Conservation (phyloP, 352 stramenopile species). For the Phytophthora foliorum region DNA sequence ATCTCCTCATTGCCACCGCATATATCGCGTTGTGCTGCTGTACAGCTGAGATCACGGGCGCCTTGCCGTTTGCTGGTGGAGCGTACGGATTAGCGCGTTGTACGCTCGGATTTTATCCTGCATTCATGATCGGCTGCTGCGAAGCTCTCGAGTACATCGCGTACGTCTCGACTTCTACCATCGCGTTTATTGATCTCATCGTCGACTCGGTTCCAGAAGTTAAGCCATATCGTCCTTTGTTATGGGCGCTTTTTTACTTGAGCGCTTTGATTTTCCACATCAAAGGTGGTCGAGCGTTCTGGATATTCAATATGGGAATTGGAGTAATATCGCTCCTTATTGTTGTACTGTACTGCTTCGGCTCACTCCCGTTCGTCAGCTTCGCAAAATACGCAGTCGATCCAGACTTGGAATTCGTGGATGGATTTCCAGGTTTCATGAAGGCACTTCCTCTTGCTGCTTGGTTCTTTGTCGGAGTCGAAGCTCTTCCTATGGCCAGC, state of each 20-base stretch:
- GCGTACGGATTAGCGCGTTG: slow-evolving; percentile 53
- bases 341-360: slow-evolving; percentile 50
- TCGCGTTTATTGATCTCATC: slow-evolving; percentile 48
- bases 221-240: slow-evolving; percentile 29
- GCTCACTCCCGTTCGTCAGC: slow-evolving; percentile 39
- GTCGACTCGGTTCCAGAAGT: slow-evolving; percentile 21
- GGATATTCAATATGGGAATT: slow-evolving; percentile 50
- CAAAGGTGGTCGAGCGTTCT: slow-evolving; percentile 46
- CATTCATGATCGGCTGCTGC: slow-evolving; percentile 60
- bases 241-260: slow-evolving; percentile 46
- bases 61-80: slow-evolving; percentile 54
- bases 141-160: slow-evolving; percentile 59
- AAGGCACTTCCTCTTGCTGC: slow-evolving; percentile 42
- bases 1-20: slow-evolving; percentile 43
- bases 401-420: slow-evolving; percentile 22
- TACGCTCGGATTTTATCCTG: slow-evolving; percentile 54
- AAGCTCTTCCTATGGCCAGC: slow-evolving; percentile 45
- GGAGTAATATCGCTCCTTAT: slow-evolving; percentile 43
- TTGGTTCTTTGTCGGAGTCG: slow-evolving; percentile 64
- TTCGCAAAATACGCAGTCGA: slow-evolving; percentile 35
- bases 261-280: slow-evolving; percentile 46
- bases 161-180: slow-evolving; percentile 48
- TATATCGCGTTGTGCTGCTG: slow-evolving; percentile 57
- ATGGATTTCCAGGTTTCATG: slow-evolving; percentile 43
- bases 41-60: slow-evolving; percentile 56